A percentile compares a stretch with the other conserved stretches of the same genome.
phyloP scores from a whole-genome alignment of 345 rosid species.

The Syzygium jambos region DNA sequence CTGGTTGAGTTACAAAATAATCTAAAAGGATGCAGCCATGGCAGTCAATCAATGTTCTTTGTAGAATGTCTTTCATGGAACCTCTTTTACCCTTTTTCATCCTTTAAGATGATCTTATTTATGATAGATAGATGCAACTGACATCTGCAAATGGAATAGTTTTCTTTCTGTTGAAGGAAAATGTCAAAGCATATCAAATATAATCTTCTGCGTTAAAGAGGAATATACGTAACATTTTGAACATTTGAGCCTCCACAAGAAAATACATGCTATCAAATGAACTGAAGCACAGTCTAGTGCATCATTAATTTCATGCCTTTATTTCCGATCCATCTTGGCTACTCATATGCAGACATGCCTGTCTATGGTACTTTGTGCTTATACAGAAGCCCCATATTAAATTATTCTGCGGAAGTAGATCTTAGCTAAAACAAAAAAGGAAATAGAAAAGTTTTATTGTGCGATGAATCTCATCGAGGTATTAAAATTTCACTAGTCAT shows the following conservation, averaged over 20 bases:
- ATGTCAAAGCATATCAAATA: not conserved
- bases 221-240: not conserved
- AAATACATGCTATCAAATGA: not conserved
- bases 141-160: not conserved
- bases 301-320: not conserved
- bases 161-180: not conserved
- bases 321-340: not conserved
- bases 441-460: not conserved
- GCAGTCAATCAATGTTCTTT: not conserved
- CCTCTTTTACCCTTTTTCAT: not conserved
- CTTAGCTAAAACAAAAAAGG: not conserved
- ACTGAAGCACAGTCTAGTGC: not conserved
- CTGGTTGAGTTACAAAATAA: not conserved
- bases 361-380: not conserved
- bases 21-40: not conserved
- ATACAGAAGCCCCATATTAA: not conserved
- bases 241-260: not conserved
- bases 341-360: not conserved
- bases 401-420: not conserved
- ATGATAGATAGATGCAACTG: not conserved
- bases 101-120: not conserved
- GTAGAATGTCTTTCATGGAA: not conserved
- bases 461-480: not conserved
- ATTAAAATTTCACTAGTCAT: not conserved
- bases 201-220: not conserved